These are phyloP conservation scores for Plectosphaerella plurivora DNA, from an alignment of 2,329 filamentous ascomycete genomes.

Conservation along the genomic window DNA sequence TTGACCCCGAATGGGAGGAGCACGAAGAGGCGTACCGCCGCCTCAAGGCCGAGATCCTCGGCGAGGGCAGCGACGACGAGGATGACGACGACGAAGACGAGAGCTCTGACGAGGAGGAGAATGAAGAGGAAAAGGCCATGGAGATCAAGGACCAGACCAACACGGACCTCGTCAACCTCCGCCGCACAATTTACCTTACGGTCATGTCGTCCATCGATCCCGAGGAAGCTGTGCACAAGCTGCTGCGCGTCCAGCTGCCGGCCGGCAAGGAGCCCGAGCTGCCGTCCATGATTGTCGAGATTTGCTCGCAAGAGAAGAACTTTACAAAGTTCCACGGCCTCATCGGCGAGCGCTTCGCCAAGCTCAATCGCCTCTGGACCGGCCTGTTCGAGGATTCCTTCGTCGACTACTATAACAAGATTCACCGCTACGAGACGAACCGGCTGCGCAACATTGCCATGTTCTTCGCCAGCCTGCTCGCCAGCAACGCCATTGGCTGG, in stretches of 20 bases:
- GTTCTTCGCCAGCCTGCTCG: conserved; percentile 89
- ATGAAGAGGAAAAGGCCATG: conserved; percentile 73
- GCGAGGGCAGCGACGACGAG: conserved; percentile 83
- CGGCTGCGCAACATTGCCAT: conserved; percentile 90
- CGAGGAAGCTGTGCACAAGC: conserved; percentile 94
- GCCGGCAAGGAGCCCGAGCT: conserved; percentile 83
- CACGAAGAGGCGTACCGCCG: conserved; percentile 87
- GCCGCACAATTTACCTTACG: conserved; percentile 92
- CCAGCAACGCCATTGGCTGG: conserved; percentile 87
- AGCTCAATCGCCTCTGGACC: conserved; percentile 91
- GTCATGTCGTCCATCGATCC: conserved; percentile 96
- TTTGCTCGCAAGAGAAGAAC: conserved; percentile 92
- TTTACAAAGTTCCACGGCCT: conserved; percentile 97
- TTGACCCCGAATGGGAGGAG: conserved; percentile 82
- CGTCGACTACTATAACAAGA: conserved; percentile 91
- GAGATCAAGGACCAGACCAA: conserved; percentile 99
- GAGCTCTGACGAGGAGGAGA: conserved; percentile 66
- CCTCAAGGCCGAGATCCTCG: conserved; percentile 88
- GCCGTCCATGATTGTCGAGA: conserved; percentile 95
- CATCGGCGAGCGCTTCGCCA: conserved; percentile 91
- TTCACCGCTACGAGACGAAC: conserved; percentile 96
- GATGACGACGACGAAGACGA: conserved; percentile 59
- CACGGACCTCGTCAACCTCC: conserved; percentile 87
- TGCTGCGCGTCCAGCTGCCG: conserved; percentile 90
- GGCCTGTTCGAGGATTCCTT: conserved; percentile 91